Conservation (phyloP, 306 rosid genomes). For the Vigna angularis region DNA sequence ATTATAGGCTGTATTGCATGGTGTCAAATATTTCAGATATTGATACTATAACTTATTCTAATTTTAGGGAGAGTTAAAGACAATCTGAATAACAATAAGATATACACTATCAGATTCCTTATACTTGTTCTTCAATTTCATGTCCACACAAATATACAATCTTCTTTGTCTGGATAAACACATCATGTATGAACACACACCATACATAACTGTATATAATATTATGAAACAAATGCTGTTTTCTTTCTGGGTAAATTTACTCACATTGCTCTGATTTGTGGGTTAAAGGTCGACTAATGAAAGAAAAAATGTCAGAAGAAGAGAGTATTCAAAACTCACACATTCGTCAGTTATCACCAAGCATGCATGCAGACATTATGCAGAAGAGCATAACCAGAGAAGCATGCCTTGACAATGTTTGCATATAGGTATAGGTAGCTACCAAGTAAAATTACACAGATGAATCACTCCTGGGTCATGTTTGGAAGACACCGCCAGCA, state of each 20-base stretch:
- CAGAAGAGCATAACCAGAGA: not conserved
- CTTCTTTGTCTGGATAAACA: not conserved
- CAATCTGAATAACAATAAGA: not conserved
- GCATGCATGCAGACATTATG: conserved; percentile 32
- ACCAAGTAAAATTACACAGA: conserved; percentile 6
- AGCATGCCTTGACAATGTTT: not conserved
- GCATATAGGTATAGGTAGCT: not conserved
- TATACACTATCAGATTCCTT: not conserved
- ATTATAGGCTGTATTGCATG: not conserved
- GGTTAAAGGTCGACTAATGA: conserved; percentile 9
- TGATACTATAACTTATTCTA: not conserved
- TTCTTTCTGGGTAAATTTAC: not conserved
- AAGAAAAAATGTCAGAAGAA: conserved; percentile 19
- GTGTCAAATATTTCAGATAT: not conserved
- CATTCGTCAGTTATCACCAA: not conserved
- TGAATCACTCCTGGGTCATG: conserved; percentile 17
- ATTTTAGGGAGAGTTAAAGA: not conserved
- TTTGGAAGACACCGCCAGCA: conserved; percentile 38
- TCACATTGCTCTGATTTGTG: conserved; percentile 39
- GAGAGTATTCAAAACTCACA: not conserved
- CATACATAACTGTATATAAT: not conserved
- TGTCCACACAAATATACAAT: not conserved
- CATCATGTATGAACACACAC: not conserved
- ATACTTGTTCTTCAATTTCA: not conserved
- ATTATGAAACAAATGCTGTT: not conserved